Evolutionary conservation across 2,329 filamentous ascomycete genomes (phyloP), one percentile per base, ranked within the genome.

Genomic region (Coniochaeta sp.): DNA sequence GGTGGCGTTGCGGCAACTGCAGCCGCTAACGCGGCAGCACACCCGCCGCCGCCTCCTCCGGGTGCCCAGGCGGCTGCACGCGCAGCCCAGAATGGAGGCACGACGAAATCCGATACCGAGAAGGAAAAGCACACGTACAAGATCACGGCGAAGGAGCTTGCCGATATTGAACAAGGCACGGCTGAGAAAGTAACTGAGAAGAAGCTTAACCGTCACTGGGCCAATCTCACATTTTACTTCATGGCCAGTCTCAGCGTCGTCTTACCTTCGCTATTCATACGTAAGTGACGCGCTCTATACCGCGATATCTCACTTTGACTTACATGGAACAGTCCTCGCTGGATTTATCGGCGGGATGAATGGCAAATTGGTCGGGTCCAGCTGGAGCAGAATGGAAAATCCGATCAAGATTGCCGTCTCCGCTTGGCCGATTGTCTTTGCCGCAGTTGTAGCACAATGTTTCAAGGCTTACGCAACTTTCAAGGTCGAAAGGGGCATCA

Each of bases 381-480:
- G 24, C 47, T 52, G 47, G 47, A 26, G 5, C 14, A 52, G 32
- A 16, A 58, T 61, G 36, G 26, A 55, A 16, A 54, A 62, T n/a
- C 50, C 64, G 9, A 59, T 66, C 62, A 62, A 63, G 19, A 42
- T 65, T 16, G 55, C 65, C 36, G 56, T 63, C 32, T 57, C 58
- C 1, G 59, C 61, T 2, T 66, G 64, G 65, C 65, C 65, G 14
- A 64, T 66, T 32, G 64, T 65, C 6, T 66, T 65, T 26, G 65
- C 65, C 9, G 63, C 62, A 28, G 62, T 65, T 24, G 61, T 63
- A 1, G 64, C 63, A 8, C 64, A 65, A 38, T 60, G 60, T 28
- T 63, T 66, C 58, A 65, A 65, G 58, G 59, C 64, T 0, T 65
- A 57, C 52, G 60, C 63, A 1, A 59, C 61, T 8, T 63, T 56